Base-by-base conservation (phyloP, 2,329 filamentous ascomycete species). In the Tolypocladium paradoxum region DNA sequence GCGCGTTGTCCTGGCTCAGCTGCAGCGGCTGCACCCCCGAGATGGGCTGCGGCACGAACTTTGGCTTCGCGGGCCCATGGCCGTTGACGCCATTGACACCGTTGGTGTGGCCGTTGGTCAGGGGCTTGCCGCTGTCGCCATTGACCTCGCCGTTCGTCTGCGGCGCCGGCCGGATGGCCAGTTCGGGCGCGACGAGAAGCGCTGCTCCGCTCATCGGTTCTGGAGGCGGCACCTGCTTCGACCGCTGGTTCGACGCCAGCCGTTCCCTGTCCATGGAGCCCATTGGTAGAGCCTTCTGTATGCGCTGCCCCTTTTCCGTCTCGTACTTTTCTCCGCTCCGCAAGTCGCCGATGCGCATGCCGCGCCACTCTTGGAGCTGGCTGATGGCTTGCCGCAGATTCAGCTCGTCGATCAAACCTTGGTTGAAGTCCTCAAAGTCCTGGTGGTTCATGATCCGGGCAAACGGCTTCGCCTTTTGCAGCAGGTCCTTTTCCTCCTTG, bases 401-500 rank as follows among this genome's bases (percentile, higher is more conserved):
- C 58, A 93, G 82, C 69, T 99, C 93, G 62, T 95, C 91, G 48
- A 95, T 81, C 0, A 99, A 74, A 2, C 90, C 91, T 56, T 90
- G 84, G 60, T 85, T 88, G 60, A 97, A 85, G 12, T 84, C 82
- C 57, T 95, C 87, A 63, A 95, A 97, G 67, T 99, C 93, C 48
- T 85, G 78, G 61, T 87, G 86, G 62, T 92, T 95, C 92, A 97
- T 96, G 82, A 97, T 95, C 43, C 92, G 83, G 3, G 90, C 92
- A 63, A 96, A 96, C 0, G 93, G 93, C 63, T 99, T 99, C 6
- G 90, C 87, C 67, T 95, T 96, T 71, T 92, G 92, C 18, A 96
- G 70, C 16, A 97, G 72, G 51, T 97, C 93, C 52, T 87, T 82
- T 68, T 99, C 93, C 66, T 99, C 93, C 65, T 97, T 97, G 0